Percentiles rank a stretch among this genome's conserved stretches.
Evolutionary conservation across 129 eudicot genomes (phyloP).

Genomic region (Flaveria brownii): DNA sequence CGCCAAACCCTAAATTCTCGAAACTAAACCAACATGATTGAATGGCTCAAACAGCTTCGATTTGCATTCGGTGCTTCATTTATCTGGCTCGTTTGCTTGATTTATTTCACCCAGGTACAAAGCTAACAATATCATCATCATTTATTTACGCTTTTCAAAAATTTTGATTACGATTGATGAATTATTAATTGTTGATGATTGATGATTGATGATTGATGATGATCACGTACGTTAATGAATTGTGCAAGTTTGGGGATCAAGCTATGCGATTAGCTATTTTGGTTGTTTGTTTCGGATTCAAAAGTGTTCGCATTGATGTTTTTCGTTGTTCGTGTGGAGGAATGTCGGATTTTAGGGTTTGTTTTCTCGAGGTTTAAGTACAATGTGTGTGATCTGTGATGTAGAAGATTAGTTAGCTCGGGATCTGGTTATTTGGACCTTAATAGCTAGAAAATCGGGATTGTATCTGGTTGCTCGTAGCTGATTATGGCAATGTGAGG

Average conservation of each 20-base stretch:
- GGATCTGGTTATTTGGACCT: not conserved
- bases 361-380: not conserved
- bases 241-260: conserved; percentile 16
- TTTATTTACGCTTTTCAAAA: not conserved
- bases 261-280: conserved; percentile 15
- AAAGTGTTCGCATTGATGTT: not conserved
- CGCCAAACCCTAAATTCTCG: conserved; percentile 31
- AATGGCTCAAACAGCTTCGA: conserved; percentile 65
- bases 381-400: conserved; percentile 18
- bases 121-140: not conserved
- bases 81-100: conserved; percentile 90
- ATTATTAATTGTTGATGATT: no score
- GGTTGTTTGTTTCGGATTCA: conserved; percentile 21
- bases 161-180: conserved; percentile 2
- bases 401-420: not conserved
- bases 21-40: conserved; percentile 42
- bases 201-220: not conserved
- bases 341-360: not conserved
- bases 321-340: not conserved
- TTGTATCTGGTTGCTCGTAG: no score
- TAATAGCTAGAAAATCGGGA: not conserved
- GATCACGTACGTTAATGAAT: not conserved
- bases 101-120: conserved; percentile 90
- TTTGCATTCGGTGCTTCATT: conserved; percentile 86
- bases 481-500: not conserved